These are phyloP conservation scores for Echinochloa phyllopogon DNA, from an alignment of 176 grass and related monocot genomes.

Conservation along the genomic window DNA sequence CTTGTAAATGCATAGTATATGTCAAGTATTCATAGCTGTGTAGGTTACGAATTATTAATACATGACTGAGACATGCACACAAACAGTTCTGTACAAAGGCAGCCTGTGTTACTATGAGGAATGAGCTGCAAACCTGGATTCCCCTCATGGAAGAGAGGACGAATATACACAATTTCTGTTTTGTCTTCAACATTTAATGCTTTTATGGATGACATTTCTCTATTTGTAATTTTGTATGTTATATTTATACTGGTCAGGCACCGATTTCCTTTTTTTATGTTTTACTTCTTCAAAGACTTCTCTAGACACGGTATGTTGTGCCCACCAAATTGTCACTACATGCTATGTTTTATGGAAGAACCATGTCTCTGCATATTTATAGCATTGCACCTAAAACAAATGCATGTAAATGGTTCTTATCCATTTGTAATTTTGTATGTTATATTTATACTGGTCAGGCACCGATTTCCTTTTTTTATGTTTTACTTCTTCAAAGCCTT, in stretches of 20 bases:
- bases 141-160: background rate
- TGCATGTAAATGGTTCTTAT: background rate
- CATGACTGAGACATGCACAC: background rate
- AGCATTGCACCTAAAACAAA: background rate
- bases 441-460: background rate
- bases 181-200: background rate
- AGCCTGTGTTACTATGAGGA: background rate
- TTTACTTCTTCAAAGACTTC: background rate
- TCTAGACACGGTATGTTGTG: background rate
- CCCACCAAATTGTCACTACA: background rate
- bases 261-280: background rate
- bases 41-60: background rate
- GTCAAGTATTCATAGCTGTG: background rate
- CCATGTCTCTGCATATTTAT: background rate
- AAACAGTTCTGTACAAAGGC: background rate
- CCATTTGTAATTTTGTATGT: background rate
- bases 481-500: slow-evolving; percentile 1
- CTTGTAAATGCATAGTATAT: background rate
- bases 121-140: slow-evolving; percentile 30
- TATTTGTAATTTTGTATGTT: background rate
- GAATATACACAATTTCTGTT: slow-evolving; percentile 3
- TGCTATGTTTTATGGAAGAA: slow-evolving; percentile 9
- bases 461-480: background rate
- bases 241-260: background rate
- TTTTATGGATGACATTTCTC: background rate